Percentiles rank a stretch among this genome's conserved stretches.
phyloP scores from a whole-genome alignment of 1,284 basidiomycete genomes.

The Mycena citricolor region DNA sequence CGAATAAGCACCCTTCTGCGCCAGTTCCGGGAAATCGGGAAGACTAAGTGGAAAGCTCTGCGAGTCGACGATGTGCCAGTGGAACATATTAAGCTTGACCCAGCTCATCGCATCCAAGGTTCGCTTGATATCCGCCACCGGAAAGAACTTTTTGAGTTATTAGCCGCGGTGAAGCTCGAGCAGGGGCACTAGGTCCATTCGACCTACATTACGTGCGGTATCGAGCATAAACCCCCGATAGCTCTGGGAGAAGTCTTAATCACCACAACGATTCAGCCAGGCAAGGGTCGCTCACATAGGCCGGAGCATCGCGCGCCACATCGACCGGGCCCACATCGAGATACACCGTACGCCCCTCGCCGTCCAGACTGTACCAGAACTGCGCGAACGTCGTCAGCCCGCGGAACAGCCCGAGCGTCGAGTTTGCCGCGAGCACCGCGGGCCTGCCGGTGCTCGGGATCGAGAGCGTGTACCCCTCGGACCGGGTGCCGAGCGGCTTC shows the following conservation, averaged over 20 bases:
- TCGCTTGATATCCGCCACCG: constrained; percentile 64
- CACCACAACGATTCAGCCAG: background rate
- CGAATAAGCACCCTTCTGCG: constrained; percentile 64
- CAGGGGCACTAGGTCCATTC: background rate
- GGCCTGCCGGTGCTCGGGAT: constrained; percentile 59
- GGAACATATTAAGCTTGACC: constrained; percentile 79
- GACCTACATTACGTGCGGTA: constrained; percentile 49
- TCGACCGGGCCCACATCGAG: constrained; percentile 57
- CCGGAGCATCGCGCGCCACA: constrained; percentile 60
- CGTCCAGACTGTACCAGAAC: constrained; percentile 62
- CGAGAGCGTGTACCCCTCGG: constrained; percentile 67
- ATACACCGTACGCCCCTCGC: constrained; percentile 55
- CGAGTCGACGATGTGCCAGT: constrained; percentile 73
- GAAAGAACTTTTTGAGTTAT: constrained; percentile 44
- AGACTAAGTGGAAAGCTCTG: constrained; percentile 70
- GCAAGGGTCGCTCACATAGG: constrained; percentile 51
- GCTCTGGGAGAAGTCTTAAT: constrained; percentile 43
- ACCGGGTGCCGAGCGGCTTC: constrained; percentile 49
- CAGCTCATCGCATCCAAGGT: constrained; percentile 86
- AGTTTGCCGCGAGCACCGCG: constrained; percentile 66
- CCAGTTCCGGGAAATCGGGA: constrained; percentile 54
- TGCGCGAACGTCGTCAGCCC: constrained; percentile 85
- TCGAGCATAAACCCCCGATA: constrained; percentile 85
- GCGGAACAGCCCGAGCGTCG: constrained; percentile 75
- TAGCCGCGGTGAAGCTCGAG: background rate